A percentile compares a stretch with the other conserved stretches of the same genome.
phyloP scores from a whole-genome alignment of 2,329 filamentous ascomycete species.

The Microcyclospora pomicola region DNA sequence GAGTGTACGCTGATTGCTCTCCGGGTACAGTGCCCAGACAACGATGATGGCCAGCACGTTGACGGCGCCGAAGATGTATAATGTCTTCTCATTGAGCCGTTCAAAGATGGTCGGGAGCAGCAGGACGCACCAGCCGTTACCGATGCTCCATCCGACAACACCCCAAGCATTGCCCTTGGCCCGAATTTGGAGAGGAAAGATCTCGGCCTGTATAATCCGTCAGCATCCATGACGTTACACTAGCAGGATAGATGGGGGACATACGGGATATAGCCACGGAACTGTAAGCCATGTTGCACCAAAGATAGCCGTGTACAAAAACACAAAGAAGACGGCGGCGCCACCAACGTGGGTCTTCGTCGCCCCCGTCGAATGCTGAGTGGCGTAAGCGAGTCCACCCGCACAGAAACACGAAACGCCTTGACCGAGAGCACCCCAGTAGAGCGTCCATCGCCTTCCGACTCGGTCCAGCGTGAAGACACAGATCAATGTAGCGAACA shows the following conservation, averaged over 20 bases:
- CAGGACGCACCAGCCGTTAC: slow-evolving; percentile 46
- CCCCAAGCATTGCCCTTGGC: slow-evolving; percentile 66
- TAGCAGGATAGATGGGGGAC: neutral
- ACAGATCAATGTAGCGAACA: slow-evolving; percentile 22
- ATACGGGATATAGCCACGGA: slow-evolving; percentile 30
- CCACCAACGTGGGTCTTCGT: slow-evolving; percentile 29
- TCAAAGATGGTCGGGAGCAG: slow-evolving; percentile 43
- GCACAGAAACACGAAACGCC: slow-evolving; percentile 22
- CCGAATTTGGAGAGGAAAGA: slow-evolving; percentile 56
- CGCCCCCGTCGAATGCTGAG: neutral
- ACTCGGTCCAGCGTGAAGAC: slow-evolving; percentile 25
- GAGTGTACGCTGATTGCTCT: slow-evolving; percentile 56
- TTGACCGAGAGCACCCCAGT: slow-evolving; percentile 23
- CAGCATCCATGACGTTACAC: neutral
- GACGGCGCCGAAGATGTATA: slow-evolving; percentile 58
- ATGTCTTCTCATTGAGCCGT: slow-evolving; percentile 52
- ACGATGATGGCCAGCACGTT: slow-evolving; percentile 54
- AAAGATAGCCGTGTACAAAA: slow-evolving; percentile 52
- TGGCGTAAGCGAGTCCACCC: slow-evolving; percentile 17
- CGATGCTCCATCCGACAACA: slow-evolving; percentile 62
- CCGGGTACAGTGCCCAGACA: slow-evolving; percentile 61
- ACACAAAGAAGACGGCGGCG: slow-evolving; percentile 57
- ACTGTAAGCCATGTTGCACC: slow-evolving; percentile 50
- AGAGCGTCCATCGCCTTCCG: slow-evolving; percentile 21
- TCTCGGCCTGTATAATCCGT: slow-evolving; percentile 40